Evolutionary conservation across 306 rosid genomes (phyloP), one percentile per base, ranked within the genome.

Genomic region (Corylus heterophylla): DNA sequence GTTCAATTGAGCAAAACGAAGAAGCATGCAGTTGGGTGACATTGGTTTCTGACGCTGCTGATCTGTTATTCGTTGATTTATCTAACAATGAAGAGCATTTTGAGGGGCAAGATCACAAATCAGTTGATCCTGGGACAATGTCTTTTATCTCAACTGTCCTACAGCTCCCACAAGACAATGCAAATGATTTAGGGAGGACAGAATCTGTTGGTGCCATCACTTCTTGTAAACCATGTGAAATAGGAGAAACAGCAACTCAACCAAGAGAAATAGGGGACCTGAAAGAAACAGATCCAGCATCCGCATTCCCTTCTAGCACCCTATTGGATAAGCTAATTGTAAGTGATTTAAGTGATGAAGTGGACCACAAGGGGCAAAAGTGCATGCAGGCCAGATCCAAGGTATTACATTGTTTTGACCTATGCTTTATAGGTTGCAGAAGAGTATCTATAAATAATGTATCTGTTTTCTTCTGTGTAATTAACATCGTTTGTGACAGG

Each of bases 41-140:
- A 12, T 20, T 67, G 55, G 61, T 78, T 66, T 82, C 73, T 5
- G 86, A 74, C 9, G 27, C 80, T 42, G 31, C 51, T 64, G 50
- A 76, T 84, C 64, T 76, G 50, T 73, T 80, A 17, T 48, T 49
- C 17, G 69, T 76, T 3, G 78, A 80, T 76, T 80, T 66, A 1
- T 51, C 81, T 47, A 55, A 7, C 72, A 37, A 54, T 58, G 66
- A 44, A 75, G 81, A 48, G 71, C 54, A 37, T 54, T 54, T 62
- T 12, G 71, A n/a, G 1, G 78, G 22, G 37, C 69, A 54, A 9
- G 83, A 47, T 52, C 39, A 73, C 44, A 48, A 63, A 64, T 54
- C 58, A 45, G 81, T 45, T 22, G 87, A 76, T 80, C 31, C 81
- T 22, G 77, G 84, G 66, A 45, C 74, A 25, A 54, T 70, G 47